These are phyloP conservation scores for Fusarium praegraminearum DNA, from an alignment of 2,329 filamentous ascomycete species.

Conservation along the genomic window DNA sequence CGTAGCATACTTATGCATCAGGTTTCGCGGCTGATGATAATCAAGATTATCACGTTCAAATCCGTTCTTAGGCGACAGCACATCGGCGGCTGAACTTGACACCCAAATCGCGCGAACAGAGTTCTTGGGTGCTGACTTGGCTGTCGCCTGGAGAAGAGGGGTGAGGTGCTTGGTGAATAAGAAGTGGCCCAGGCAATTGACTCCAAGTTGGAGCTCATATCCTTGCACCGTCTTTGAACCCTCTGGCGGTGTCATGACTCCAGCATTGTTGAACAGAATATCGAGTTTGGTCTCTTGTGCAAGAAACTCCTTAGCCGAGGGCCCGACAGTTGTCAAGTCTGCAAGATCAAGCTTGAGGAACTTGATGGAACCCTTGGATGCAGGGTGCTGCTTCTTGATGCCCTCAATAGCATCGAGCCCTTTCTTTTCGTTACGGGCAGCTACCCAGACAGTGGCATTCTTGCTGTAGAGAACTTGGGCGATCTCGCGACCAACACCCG, in stretches of 20 bases:
- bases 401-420: conserved; percentile 58
- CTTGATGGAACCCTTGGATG: conserved; percentile 55
- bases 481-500: conserved; percentile 64
- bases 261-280: conserved; percentile 61
- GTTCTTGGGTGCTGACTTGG: conserved; percentile 49
- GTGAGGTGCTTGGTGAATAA: conserved; percentile 56
- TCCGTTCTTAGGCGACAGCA: conserved; percentile 38
- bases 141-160: conserved; percentile 53
- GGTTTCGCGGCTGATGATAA: conserved; percentile 42
- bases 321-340: conserved; percentile 53
- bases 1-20: conserved; percentile 47
- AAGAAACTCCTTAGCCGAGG: conserved; percentile 50
- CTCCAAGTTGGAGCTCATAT: conserved; percentile 58
- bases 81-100: conserved; percentile 49
- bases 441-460: conserved; percentile 68
- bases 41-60: conserved; percentile 49
- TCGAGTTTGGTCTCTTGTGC: conserved; percentile 52
- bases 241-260: conserved; percentile 57
- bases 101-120: conserved; percentile 51
- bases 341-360: conserved; percentile 61
- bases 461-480: conserved; percentile 64
- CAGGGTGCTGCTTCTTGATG: conserved; percentile 55
- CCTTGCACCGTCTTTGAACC: conserved; percentile 57
- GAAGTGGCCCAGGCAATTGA: conserved; percentile 57
- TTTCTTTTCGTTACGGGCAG: conserved; percentile 61